phyloP scores from a whole-genome alignment of 331 rosid genomes.

The Malus hybrid region DNA sequence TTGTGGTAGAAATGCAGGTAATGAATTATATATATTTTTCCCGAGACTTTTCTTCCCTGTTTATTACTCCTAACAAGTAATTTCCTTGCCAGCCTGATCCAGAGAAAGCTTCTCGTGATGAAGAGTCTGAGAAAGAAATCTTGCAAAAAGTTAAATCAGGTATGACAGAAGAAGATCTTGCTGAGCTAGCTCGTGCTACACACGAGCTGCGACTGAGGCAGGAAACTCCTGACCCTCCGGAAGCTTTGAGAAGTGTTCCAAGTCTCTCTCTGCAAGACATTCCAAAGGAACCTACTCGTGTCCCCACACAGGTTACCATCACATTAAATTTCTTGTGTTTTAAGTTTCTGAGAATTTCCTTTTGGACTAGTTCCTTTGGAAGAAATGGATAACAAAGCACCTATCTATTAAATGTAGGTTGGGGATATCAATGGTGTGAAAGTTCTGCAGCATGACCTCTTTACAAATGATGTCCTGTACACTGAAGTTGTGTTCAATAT shows the following conservation, averaged over 20 bases:
- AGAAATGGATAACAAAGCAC: neutral
- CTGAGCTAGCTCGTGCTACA: conserved; percentile 81
- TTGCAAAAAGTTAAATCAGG: conserved; percentile 67
- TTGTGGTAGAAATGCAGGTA: conserved; percentile 97
- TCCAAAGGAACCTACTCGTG: conserved; percentile 77
- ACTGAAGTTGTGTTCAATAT: conserved; percentile 78
- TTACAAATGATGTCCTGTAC: conserved; percentile 93
- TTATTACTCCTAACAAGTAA: conserved; percentile 14
- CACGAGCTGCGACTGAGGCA: conserved; percentile 76
- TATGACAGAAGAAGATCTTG: conserved; percentile 87
- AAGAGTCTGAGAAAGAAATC: conserved; percentile 66
- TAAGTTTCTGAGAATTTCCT: conserved; percentile 11
- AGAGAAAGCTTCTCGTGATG: conserved; percentile 78
- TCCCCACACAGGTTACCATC: conserved; percentile 69
- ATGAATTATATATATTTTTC: conserved; percentile 1
- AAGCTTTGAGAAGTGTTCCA: conserved; percentile 89
- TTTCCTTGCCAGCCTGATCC: conserved; percentile 76
- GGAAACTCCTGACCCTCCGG: conserved; percentile 97
- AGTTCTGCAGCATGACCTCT: conserved; percentile 87
- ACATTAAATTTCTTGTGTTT: conserved; percentile 9
- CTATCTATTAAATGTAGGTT: conserved; percentile 47
- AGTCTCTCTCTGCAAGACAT: conserved; percentile 84
- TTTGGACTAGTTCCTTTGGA: neutral
- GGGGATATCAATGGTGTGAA: conserved; percentile 78
- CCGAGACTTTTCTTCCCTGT: neutral